These are phyloP conservation scores for Przewalskia tangutica DNA, from an alignment of 257 asterid species.

Conservation along the genomic window DNA sequence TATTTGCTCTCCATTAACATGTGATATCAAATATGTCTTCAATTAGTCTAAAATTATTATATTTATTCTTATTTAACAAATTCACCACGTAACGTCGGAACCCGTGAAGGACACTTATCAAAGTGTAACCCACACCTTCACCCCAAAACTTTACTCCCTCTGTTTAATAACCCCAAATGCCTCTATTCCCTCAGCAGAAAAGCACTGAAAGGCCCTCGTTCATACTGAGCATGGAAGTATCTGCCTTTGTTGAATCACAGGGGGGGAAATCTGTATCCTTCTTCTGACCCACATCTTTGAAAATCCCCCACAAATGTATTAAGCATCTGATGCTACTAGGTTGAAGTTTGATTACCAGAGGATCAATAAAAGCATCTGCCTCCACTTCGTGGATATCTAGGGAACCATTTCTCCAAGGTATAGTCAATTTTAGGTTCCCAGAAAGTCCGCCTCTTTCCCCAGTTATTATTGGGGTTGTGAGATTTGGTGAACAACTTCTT, in stretches of 20 bases:
- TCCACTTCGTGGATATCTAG: conserved; percentile 74
- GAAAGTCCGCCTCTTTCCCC: conserved; percentile 81
- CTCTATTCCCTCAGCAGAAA: conserved; percentile 28
- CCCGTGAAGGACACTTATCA: too few relatives aligned
- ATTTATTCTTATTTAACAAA: too few relatives aligned
- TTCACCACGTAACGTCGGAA: too few relatives aligned
- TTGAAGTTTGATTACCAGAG: conserved; percentile 63
- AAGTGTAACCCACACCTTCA: too few relatives aligned
- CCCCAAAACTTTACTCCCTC: too few relatives aligned
- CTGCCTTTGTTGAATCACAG: conserved; percentile 28
- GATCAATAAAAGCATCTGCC: conserved; percentile 71
- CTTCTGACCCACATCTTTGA: conserved; percentile 36
- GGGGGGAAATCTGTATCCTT: conserved; percentile 13
- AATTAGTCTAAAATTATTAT: too few relatives aligned
- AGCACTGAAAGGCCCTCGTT: conserved; percentile 24
- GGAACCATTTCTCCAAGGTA: conserved; percentile 97
- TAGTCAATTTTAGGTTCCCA: conserved; percentile 63
- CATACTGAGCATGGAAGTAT: conserved; percentile 28
- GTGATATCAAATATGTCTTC: too few relatives aligned
- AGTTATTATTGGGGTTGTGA: conserved; percentile 43
- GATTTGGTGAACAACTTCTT: conserved; percentile 37
- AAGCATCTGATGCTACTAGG: conserved; percentile 57
- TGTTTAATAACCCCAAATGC: too few relatives aligned
- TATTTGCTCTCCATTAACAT: too few relatives aligned
- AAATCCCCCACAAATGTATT: conserved; percentile 53